Percentiles rank a stretch among this genome's conserved stretches.
Conservation (phyloP, 2,329 filamentous ascomycete genomes). For the Colletotrichum echinochloae region DNA sequence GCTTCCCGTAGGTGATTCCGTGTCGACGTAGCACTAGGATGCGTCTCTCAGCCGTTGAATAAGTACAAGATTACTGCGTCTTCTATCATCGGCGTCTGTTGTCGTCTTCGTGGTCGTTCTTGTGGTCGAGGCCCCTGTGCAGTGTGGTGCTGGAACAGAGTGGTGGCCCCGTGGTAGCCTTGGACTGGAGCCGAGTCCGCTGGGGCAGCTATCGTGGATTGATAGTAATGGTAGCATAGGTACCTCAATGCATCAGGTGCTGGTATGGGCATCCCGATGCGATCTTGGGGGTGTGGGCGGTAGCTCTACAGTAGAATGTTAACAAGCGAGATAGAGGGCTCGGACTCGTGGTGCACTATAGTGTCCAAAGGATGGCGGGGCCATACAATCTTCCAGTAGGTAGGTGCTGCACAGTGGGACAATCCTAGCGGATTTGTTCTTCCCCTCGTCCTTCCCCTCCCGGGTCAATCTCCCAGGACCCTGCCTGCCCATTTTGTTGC, state of each 20-base stretch:
- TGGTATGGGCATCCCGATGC: not conserved
- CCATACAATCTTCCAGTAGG: not conserved
- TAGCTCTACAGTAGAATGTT: not conserved
- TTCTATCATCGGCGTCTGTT: not conserved
- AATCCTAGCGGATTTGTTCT: not conserved
- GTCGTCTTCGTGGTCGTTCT: not conserved
- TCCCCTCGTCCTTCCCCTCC: not conserved
- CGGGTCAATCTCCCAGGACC: slow-evolving; percentile 7
- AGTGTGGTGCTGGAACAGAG: not conserved
- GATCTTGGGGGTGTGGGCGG: not conserved
- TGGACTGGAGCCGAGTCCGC: not conserved
- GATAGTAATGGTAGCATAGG: not conserved
- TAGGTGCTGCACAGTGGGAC: not conserved
- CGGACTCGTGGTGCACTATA: not conserved
- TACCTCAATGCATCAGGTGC: not conserved
- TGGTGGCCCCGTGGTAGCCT: not conserved
- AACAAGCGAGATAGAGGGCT: slow-evolving; percentile 1
- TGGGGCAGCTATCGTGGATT: not conserved
- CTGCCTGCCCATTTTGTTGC: slow-evolving; percentile 16
- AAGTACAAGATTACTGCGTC: not conserved
- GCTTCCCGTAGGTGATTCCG: not conserved
- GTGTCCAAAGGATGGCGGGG: not conserved
- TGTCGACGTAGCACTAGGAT: not conserved
- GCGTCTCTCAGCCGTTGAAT: not conserved
- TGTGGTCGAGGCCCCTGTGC: not conserved